Base-by-base conservation (phyloP, 257 asterid species). In the Nicotiana knightiana region DNA sequence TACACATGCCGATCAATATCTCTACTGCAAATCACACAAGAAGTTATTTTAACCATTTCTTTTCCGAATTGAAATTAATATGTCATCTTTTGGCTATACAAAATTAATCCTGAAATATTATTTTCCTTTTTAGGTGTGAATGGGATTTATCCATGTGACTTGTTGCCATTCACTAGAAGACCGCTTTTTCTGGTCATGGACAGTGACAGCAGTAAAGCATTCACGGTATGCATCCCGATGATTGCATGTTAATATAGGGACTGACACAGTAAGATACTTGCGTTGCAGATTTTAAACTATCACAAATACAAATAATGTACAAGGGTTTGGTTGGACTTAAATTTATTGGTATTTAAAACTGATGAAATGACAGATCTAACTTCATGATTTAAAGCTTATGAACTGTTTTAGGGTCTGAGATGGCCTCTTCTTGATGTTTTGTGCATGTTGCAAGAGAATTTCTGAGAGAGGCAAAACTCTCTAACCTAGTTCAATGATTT, bases 111-210 rank as follows among this genome's bases (percentile, higher is more conserved):
- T 77, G 57, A 79, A 79, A 81, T 54, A n/a, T 75, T 83, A 54
- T 81, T 61, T 84, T 84, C 9, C 77, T 46, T 88, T 84, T 82
- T 97, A 96, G 99, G 97, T 83, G 81, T 89, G 82, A 91, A 87
- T 87, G 92, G 93, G 89, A 89, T 96, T 79, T 96, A 92, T 87
- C 99, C 99, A 67, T 87, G 92, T 82, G 99, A 96, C 86, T 76
- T 96, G 55, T 67, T 93, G 85, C 97, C 99, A 82, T 96, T 96
- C 88, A 96, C 99, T 67, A 92, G 99, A 89, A 93, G 97, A 79
- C 97, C 98, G 63, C 93, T 96, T 81, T 93, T 96, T 86, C 81
- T 96, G 62, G 85, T 96, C 71, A 90, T 96, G 67, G 99, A 96
- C 91, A 92, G 99, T 75, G 97, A 94, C 85, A 87, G 82, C 73